Conservation (phyloP, 73 alveolate genomes). For the Paramecium sexaurelia region DNA sequence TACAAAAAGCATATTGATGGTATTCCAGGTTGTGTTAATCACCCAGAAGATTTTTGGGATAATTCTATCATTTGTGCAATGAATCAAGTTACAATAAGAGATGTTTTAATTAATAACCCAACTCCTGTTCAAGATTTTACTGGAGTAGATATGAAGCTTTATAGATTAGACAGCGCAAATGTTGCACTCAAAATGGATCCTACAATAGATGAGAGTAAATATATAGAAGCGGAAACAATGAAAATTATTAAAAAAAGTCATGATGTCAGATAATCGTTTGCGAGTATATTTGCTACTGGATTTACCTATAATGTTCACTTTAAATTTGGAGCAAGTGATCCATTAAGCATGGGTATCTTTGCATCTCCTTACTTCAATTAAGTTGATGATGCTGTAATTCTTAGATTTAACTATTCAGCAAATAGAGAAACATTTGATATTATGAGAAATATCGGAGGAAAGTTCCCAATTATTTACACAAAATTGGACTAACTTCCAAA, state of each 20-base stretch:
- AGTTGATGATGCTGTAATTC: neutral
- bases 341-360: slow-evolving; percentile 29
- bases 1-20: slow-evolving; percentile 46
- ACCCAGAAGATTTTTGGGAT: slow-evolving; percentile 57
- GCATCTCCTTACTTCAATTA: slow-evolving; percentile 61
- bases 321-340: slow-evolving; percentile 54
- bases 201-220: neutral
- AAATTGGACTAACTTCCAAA: slow-evolving; percentile 15
- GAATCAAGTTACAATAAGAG: slow-evolving; percentile 40
- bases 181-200: slow-evolving; percentile 22
- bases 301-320: slow-evolving; percentile 55
- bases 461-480: neutral
- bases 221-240: slow-evolving; percentile 33
- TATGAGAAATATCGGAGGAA: slow-evolving; percentile 37
- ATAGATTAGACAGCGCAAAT: neutral
- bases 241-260: slow-evolving; percentile 41
- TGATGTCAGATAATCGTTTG: slow-evolving; percentile 51
- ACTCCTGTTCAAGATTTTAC: slow-evolving; percentile 11
- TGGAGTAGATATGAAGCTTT: slow-evolving; percentile 36
- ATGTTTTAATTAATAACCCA: slow-evolving; percentile 41
- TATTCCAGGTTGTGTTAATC: slow-evolving; percentile 4
- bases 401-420: slow-evolving; percentile 59
- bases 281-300: slow-evolving; percentile 51
- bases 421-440: slow-evolving; percentile 64
- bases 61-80: slow-evolving; percentile 50